These are phyloP conservation scores for Pleurotus eryngii DNA, from an alignment of 768 basidiomycete genomes.

Conservation along the genomic window DNA sequence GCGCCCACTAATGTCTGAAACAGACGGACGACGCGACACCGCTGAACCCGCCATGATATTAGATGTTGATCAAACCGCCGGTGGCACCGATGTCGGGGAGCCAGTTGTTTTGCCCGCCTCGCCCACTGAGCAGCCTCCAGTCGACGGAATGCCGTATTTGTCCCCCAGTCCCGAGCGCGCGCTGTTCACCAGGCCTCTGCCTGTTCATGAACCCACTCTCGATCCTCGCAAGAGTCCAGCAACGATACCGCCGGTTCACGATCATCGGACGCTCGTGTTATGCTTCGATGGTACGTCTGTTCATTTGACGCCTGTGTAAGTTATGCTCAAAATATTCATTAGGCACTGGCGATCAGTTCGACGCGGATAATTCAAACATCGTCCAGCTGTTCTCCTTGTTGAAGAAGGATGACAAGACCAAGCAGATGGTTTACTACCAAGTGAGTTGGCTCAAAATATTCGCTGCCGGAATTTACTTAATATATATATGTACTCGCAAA, in stretches of 20 bases:
- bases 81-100: too few species aligned
- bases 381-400: conserved; percentile 47
- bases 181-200: conserved; percentile 2
- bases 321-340: not conserved
- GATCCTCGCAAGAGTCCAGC: conserved; percentile 19
- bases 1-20: not conserved
- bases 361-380: conserved; percentile 53
- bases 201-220: conserved; percentile 14
- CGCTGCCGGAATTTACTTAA: not conserved
- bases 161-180: not conserved
- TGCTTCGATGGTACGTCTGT: conserved; percentile 46
- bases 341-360: conserved; percentile 47
- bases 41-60: not conserved
- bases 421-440: conserved; percentile 62
- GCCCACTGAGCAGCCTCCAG: not conserved
- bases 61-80: not conserved
- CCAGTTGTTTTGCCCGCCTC: too few species aligned
- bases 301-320: not conserved
- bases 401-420: conserved; percentile 47
- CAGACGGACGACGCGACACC: not conserved
- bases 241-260: conserved; percentile 39
- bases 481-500: not conserved
- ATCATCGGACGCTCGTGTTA: conserved; percentile 41
- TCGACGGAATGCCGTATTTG: not conserved
- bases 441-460: conserved; percentile 17